Conservation (phyloP, 257 asterid species). For the Lycium ferocissimum region DNA sequence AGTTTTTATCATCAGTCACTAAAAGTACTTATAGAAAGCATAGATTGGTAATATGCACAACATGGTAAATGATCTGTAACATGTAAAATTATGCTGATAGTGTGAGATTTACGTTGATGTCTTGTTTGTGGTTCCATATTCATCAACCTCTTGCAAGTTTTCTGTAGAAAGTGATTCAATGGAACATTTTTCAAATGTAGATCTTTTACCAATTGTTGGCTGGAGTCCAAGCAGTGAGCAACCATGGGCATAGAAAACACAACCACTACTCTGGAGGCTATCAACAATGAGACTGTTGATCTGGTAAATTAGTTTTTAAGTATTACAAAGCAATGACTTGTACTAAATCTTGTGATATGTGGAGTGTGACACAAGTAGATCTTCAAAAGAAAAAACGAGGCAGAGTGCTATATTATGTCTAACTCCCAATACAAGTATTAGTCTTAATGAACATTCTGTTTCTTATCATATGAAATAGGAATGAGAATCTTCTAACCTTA, state of each 20-base stretch:
- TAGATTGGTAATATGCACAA: background rate
- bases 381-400: background rate
- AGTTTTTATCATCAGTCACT: background rate
- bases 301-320: slow-evolving; percentile 35
- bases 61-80: background rate
- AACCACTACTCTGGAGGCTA: slow-evolving; percentile 35
- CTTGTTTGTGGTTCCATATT: background rate
- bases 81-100: background rate
- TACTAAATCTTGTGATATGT: background rate
- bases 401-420: background rate
- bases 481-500: background rate
- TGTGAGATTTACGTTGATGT: background rate
- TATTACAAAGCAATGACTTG: background rate
- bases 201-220: background rate
- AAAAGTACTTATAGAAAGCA: background rate
- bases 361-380: background rate
- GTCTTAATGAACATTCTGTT: background rate
- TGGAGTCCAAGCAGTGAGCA: slow-evolving; percentile 21
- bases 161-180: background rate
- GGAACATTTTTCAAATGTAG: background rate
- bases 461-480: background rate
- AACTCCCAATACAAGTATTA: background rate
- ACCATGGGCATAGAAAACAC: slow-evolving; percentile 36
- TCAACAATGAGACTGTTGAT: slow-evolving; percentile 43
- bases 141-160: background rate